Percentiles rank a stretch among this genome's conserved stretches.
Conservation (phyloP, 2,329 filamentous ascomycete species). For the Bipolaris bicolor region DNA sequence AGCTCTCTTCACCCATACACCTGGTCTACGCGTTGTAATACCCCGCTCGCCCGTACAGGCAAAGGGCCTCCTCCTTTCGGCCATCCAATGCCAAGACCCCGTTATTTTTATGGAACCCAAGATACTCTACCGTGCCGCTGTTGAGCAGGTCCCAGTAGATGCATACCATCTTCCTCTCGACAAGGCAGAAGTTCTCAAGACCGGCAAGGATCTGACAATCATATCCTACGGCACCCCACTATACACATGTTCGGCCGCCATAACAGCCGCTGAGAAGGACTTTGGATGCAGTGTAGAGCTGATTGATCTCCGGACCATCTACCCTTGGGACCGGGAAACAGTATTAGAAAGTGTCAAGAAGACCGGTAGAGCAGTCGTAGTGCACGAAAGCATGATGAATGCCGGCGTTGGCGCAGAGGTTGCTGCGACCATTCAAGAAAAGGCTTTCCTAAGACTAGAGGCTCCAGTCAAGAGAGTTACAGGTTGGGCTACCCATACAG, state of each 20-base stretch:
- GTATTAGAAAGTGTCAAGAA: slow-evolving; percentile 83
- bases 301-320: slow-evolving; percentile 86
- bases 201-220: slow-evolving; percentile 80
- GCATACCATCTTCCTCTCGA: slow-evolving; percentile 83
- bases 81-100: slow-evolving; percentile 78
- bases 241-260: slow-evolving; percentile 80
- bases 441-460: slow-evolving; percentile 82
- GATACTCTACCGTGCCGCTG: slow-evolving; percentile 86
- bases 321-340: slow-evolving; percentile 87
- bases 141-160: slow-evolving; percentile 85
- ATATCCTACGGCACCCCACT: slow-evolving; percentile 89
- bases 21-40: slow-evolving; percentile 83
- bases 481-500: slow-evolving; percentile 87
- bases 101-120: slow-evolving; percentile 95
- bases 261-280: slow-evolving; percentile 76
- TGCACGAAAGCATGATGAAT: slow-evolving; percentile 92
- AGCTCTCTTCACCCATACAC: slow-evolving; percentile 84
- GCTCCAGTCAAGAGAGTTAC: slow-evolving; percentile 84
- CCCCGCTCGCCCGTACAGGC: slow-evolving; percentile 86
- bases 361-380: slow-evolving; percentile 84
- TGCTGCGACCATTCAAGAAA: slow-evolving; percentile 84
- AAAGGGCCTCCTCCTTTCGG: slow-evolving; percentile 82
- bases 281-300: slow-evolving; percentile 79
- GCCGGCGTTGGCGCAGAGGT: slow-evolving; percentile 89
- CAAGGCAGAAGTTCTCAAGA: slow-evolving; percentile 82